These are phyloP conservation scores for Colletotrichum coccodes DNA, from an alignment of 2,329 filamentous ascomycete species.

Conservation along the genomic window DNA sequence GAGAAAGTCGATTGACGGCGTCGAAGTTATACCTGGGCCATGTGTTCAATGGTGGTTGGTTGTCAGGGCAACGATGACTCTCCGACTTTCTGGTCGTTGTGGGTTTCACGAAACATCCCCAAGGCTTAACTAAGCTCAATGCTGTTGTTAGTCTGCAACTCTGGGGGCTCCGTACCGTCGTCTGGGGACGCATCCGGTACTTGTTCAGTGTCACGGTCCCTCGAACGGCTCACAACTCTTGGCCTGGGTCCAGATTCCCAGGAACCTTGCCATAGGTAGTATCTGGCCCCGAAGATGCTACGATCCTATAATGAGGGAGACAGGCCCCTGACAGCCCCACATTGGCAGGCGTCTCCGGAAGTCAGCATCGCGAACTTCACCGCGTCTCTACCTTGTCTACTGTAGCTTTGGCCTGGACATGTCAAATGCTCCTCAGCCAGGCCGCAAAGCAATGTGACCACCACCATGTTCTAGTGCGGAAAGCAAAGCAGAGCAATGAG, in stretches of 20 bases:
- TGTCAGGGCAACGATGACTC: constrained; percentile 30
- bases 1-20: neutral
- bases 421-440: neutral
- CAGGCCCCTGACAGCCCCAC: neutral
- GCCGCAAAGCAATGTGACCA: neutral
- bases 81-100: neutral
- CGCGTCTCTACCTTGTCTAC: neutral
- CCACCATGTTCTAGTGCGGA: too few relatives aligned
- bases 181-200: neutral
- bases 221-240: neutral
- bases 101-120: constrained; percentile 2
- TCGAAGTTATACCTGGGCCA: constrained; percentile 28
- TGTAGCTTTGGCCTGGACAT: neutral
- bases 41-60: constrained; percentile 28
- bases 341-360: neutral
- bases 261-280: neutral
- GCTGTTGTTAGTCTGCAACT: neutral
- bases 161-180: neutral
- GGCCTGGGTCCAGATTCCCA: neutral
- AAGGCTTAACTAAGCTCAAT: neutral
- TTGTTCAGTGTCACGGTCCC: neutral
- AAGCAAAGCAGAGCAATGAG: too few relatives aligned
- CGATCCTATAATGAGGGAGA: neutral
- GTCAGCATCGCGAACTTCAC: neutral
- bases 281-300: too few relatives aligned